Percentiles rank a stretch among this genome's conserved stretches.
phyloP scores from a whole-genome alignment of 176 grass and related monocot species.

The Panicum miliaceum region DNA sequence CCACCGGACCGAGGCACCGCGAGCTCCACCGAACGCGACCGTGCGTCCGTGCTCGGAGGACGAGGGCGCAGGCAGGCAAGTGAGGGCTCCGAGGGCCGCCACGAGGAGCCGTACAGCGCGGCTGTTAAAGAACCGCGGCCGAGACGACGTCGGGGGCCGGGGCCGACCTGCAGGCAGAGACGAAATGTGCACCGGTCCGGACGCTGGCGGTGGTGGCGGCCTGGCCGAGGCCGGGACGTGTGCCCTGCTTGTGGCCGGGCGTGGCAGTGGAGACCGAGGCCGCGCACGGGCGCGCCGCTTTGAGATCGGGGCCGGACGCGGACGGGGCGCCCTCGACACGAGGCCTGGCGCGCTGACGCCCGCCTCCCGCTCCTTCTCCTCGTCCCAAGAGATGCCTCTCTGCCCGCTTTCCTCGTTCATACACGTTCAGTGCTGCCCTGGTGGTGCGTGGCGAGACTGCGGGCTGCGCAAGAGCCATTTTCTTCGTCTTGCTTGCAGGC shows the following conservation, averaged over 20 bases:
- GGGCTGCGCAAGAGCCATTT: no score
- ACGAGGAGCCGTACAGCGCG: conserved; percentile 3
- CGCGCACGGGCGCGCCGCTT: background rate
- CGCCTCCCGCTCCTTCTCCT: background rate
- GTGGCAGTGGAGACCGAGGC: conserved; percentile 39
- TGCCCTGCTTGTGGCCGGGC: background rate
- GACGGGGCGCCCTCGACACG: conserved; percentile 10
- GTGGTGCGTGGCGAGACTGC: no score
- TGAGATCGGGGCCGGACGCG: background rate
- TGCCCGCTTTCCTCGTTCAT: background rate
- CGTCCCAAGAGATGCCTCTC: conserved; percentile 36
- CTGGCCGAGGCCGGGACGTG: background rate
- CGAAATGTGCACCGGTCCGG: background rate
- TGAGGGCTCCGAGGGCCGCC: background rate
- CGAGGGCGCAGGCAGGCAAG: no score
- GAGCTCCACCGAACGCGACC: background rate
- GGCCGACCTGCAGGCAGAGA: no score
- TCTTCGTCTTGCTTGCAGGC: no score
- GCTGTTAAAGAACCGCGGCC: conserved; percentile 17
- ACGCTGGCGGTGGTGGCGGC: background rate
- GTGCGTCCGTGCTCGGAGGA: no score
- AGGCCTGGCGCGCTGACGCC: conserved; percentile 4
- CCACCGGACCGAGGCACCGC: background rate
- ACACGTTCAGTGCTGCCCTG: background rate
- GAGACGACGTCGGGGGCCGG: background rate